Evolutionary conservation across 140 eudicot species (phyloP).

Genomic region (Anethum foeniculum): DNA sequence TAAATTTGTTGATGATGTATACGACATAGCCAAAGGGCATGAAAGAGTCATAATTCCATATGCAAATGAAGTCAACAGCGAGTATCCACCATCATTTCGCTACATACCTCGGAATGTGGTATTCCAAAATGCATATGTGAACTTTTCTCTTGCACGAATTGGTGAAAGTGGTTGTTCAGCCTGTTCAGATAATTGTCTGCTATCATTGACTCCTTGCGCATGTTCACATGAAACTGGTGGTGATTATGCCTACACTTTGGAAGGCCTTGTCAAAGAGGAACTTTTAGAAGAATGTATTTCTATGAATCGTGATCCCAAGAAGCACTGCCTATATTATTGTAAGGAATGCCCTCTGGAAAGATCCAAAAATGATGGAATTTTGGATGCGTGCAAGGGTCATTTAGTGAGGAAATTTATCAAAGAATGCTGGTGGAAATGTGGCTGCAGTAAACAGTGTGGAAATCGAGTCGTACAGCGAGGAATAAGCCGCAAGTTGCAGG

Average conservation of each 20-base stretch:
- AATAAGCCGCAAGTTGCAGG: conserved; percentile 69
- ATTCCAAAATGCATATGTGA: conserved; percentile 59
- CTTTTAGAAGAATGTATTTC: conserved; percentile 64
- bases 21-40: conserved; percentile 74
- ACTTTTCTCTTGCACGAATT: conserved; percentile 72
- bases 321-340: conserved; percentile 55
- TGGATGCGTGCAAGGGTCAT: conserved; percentile 87
- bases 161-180: conserved; percentile 58
- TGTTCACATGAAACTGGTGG: conserved; percentile 69
- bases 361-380: conserved; percentile 50
- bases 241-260: conserved; percentile 67
- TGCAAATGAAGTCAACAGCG: conserved; percentile 56
- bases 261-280: conserved; percentile 74
- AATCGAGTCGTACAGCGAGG: conserved; percentile 96
- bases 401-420: conserved; percentile 70
- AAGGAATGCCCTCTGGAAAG: conserved; percentile 85
- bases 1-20: conserved; percentile 24
- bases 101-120: conserved; percentile 75
- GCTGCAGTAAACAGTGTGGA: conserved; percentile 77
- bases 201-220: conserved; percentile 53
- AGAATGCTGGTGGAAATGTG: conserved; percentile 93
- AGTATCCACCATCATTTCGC: conserved; percentile 54
- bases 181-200: conserved; percentile 64
- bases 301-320: conserved; percentile 71
- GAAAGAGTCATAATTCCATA: conserved; percentile 54